Percentiles rank a stretch among this genome's conserved stretches.
These are phyloP conservation scores for Cryptococcus hybrid DNA, from an alignment of 1,284 basidiomycete species.

Conservation along the genomic window DNA sequence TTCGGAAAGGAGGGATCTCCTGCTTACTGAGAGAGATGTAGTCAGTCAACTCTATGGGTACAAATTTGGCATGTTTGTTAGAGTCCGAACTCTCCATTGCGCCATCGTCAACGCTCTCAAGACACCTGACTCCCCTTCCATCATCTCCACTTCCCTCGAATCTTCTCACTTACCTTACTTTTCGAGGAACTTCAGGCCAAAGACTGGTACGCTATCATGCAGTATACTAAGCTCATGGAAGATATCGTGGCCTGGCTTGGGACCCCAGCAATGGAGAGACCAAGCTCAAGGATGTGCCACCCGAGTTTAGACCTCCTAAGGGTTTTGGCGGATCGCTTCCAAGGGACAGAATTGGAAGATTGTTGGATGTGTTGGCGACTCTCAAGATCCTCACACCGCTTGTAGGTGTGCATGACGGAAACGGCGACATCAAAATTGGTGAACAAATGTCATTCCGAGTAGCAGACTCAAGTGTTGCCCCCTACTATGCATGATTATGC, in stretches of 20 bases:
- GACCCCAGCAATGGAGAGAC: constrained; percentile 21
- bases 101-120: constrained; percentile 12
- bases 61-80: constrained; percentile 25
- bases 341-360: constrained; percentile 21
- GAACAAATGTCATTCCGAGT: constrained; percentile 7
- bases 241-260: constrained; percentile 31
- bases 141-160: constrained; percentile 24
- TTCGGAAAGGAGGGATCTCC: constrained; percentile 15
- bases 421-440: constrained; percentile 9
- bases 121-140: constrained; percentile 9
- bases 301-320: constrained; percentile 8
- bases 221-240: constrained; percentile 24
- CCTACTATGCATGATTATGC: constrained; percentile 39
- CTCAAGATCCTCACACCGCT: constrained; percentile 36
- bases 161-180: constrained; percentile 36
- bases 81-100: constrained; percentile 27
- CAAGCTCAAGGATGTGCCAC: constrained; percentile 23
- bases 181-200: constrained; percentile 35
- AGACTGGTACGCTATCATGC: constrained; percentile 29
- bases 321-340: constrained; percentile 20
- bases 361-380: constrained; percentile 23
- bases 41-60: constrained; percentile 33
- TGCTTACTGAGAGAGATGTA: constrained; percentile 29
- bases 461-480: constrained; percentile 6
- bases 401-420: constrained; percentile 4